phyloP scores from a whole-genome alignment of 208 protist genomes.

The Wallacemonas sp. region DNA sequence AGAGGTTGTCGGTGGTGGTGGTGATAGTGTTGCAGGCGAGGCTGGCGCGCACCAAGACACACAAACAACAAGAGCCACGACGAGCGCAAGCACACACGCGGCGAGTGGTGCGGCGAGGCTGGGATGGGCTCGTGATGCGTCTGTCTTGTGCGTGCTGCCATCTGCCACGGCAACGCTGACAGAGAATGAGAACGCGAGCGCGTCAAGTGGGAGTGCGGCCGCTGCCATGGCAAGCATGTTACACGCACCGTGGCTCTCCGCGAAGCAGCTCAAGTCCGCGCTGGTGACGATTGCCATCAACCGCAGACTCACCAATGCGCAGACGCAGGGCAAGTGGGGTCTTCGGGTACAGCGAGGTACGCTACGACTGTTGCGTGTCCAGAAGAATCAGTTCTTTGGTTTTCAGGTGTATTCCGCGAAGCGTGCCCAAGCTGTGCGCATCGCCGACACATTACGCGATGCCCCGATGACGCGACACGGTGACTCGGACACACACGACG shows the following conservation, averaged over 20 bases:
- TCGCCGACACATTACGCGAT: constrained; percentile 53
- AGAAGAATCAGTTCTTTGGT: constrained; percentile 54
- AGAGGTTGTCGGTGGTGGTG: background rate
- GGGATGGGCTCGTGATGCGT: background rate
- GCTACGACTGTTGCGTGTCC: constrained; percentile 45
- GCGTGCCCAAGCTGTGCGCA: constrained; percentile 54
- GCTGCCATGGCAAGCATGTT: background rate
- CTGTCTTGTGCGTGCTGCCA: constrained; percentile 13
- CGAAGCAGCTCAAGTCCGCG: constrained; percentile 4
- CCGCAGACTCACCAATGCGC: constrained; percentile 31
- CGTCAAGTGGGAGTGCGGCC: background rate
- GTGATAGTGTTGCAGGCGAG: background rate
- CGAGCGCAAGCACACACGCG: background rate
- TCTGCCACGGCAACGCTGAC: background rate
- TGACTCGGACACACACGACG: no score
- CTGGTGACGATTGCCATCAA: constrained; percentile 76
- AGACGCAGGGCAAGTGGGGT: constrained; percentile 60
- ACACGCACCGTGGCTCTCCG: constrained; percentile 1
- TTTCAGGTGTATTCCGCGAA: constrained; percentile 79
- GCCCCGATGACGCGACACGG: no score
- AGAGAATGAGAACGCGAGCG: background rate
- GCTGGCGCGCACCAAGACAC: background rate
- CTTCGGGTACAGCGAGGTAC: constrained; percentile 63
- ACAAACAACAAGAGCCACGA: background rate
- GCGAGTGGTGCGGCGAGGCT: background rate